These are phyloP conservation scores for Flaveria brownii DNA, from an alignment of 129 eudicot species.

Conservation along the genomic window DNA sequence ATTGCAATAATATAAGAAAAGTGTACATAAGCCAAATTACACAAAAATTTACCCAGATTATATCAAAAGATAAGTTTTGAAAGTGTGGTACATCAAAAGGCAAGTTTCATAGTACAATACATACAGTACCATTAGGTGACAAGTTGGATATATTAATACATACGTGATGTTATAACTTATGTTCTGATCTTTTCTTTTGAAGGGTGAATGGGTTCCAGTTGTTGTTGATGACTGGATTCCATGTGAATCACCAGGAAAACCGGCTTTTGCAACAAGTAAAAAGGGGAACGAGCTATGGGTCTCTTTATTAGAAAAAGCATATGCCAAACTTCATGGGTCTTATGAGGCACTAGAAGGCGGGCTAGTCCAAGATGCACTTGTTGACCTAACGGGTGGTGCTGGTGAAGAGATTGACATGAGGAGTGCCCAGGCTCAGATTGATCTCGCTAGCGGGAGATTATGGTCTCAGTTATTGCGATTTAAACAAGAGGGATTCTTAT, in stretches of 20 bases:
- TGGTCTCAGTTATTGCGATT: conserved; percentile 97
- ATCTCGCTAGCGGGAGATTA: conserved; percentile 94
- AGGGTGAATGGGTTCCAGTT: conserved; percentile 99
- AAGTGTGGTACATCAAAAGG: background rate
- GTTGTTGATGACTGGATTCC: conserved; percentile 99
- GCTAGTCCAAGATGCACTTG: conserved; percentile 98
- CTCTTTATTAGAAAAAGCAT: conserved; percentile 86
- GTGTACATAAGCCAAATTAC: background rate
- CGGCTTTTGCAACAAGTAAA: conserved; percentile 95
- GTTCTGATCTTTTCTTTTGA: background rate
- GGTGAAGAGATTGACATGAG: conserved; percentile 99
- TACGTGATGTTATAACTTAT: background rate
- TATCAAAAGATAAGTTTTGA: background rate
- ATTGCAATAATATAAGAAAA: background rate
- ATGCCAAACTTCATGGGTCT: conserved; percentile 97
- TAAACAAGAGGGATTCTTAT: conserved; percentile 88
- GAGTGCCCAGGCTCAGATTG: conserved; percentile 94
- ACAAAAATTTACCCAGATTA: background rate
- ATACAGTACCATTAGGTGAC: background rate
- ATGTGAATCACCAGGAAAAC: conserved; percentile 92
- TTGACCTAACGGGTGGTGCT: conserved; percentile 98
- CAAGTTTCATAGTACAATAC: background rate
- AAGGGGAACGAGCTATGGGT: conserved; percentile 95
- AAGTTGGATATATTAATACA: background rate
- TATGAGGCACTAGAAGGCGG: conserved; percentile 99